These are phyloP conservation scores for Vitis rotundifolia DNA, from an alignment of 164 flowering plant species.

Conservation along the genomic window DNA sequence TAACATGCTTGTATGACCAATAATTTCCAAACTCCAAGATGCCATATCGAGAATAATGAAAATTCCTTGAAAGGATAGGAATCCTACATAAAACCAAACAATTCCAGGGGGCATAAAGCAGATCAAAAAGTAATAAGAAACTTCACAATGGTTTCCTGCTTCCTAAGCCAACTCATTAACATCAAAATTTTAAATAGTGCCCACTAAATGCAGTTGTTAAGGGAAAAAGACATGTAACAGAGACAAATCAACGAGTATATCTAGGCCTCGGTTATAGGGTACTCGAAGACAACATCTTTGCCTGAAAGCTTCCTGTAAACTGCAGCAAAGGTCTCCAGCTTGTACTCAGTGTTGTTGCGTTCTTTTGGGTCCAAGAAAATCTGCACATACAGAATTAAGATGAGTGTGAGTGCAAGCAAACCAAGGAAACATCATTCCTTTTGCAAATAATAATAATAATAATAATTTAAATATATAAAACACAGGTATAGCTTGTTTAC, in stretches of 20 bases:
- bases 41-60: no score
- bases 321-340: conserved; percentile 71
- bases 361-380: conserved; percentile 80
- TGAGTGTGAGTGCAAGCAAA: no score
- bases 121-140: neutral
- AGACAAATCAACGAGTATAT: neutral
- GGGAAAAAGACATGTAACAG: neutral
- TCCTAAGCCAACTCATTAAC: neutral
- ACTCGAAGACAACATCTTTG: conserved; percentile 83
- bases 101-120: neutral
- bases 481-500: no score
- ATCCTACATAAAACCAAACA: neutral
- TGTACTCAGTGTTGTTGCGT: conserved; percentile 75
- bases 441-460: no score
- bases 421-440: no score
- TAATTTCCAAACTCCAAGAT: no score
- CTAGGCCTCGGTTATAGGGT: conserved; percentile 62
- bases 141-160: neutral
- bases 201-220: neutral
- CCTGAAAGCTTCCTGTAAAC: conserved; percentile 85
- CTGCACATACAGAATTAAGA: conserved; percentile 23
- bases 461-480: no score
- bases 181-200: conserved; percentile 7
- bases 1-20: no score
- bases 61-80: no score